Evolutionary conservation across 2,329 filamentous ascomycete species (phyloP), one percentile per base, ranked within the genome.

Genomic region (Pyricularia pennisetigena): DNA sequence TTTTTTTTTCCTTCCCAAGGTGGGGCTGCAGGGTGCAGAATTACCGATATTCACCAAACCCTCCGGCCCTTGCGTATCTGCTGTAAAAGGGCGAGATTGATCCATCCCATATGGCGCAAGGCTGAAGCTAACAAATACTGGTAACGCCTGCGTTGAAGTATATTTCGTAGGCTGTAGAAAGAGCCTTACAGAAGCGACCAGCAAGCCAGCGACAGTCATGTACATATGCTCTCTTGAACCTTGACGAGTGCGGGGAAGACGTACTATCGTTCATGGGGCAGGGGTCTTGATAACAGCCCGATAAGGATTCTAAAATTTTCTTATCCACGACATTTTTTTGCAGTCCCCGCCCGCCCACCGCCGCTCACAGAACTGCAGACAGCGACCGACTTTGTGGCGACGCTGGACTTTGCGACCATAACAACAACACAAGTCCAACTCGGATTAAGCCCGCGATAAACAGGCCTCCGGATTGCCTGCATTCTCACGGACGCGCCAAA

Each of bases 281-380:
- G n/a, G 29, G 32, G 32, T 35, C 32, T 35, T 10, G 10, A 65
- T 32, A 64, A 64, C 23, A 64, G 26, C n/a, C 28, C 63, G 32
- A 6, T 64, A 32, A 64, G 28, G 16, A 64, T 20, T 32, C 63
- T 49, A 66, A 66, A 66, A 41, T 66, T 66, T 66, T 66, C 41
- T 66, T 41, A 29, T 64, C 62, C 62, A 61, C 57, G 57, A 61
- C 57, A 61, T 61, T 61, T 61, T 61, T 61, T 54, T 54, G 64
- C 35, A 54, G 35, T 49, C 64, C 64, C 64, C 64, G 64, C 64
- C 23, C 32, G 32, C 24, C 30, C n/a, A 41, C 24, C 24, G 30
- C 24, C 24, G 30, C 29, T 26, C 24, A 49, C 30, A 29, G 41
- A 12, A 49, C 32, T 26, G 64, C 30, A 65, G 64, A 41, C 64